Percentiles rank a stretch among this genome's conserved stretches.
Evolutionary conservation across 805 yeast genomes (phyloP).

Genomic region (Sungouiella thailandica): DNA sequence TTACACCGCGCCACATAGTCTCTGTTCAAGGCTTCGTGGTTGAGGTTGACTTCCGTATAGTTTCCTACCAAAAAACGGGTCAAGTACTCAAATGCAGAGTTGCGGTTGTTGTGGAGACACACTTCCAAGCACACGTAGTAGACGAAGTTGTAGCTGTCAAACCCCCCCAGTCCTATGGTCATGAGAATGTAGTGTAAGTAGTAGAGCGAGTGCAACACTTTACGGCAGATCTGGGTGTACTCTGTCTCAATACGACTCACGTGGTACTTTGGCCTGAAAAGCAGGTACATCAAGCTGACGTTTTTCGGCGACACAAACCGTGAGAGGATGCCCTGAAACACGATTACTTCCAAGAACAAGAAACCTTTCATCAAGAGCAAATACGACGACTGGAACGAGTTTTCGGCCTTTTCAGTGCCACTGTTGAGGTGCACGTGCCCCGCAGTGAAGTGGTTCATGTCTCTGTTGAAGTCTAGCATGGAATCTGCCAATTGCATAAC

Average conservation of each 20-base stretch:
- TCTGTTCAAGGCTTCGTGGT: constrained; percentile 21
- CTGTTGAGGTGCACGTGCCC: constrained; percentile 11
- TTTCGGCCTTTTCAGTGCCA: constrained; percentile 7
- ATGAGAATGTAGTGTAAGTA: constrained; percentile 44
- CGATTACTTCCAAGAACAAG: constrained; percentile 44
- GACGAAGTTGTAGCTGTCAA: constrained; percentile 58
- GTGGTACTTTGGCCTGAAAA: constrained; percentile 15
- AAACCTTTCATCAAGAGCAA: constrained; percentile 39
- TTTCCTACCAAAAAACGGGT: constrained; percentile 27
- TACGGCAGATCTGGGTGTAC: constrained; percentile 23
- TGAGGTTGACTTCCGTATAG: constrained; percentile 30
- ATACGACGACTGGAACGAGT: constrained; percentile 16
- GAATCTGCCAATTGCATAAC: constrained; percentile 15
- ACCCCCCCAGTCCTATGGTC: constrained; percentile 60
- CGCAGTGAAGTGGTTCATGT: constrained; percentile 12
- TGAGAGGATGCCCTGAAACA: constrained; percentile 46
- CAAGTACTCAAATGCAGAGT: constrained; percentile 13
- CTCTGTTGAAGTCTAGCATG: constrained; percentile 27
- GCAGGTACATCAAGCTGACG: constrained; percentile 8
- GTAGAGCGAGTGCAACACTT: constrained; percentile 38
- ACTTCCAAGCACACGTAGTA: constrained; percentile 45
- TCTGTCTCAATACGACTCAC: constrained; percentile 16
- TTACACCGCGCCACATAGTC: constrained; percentile 31
- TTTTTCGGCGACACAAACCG: constrained; percentile 25
- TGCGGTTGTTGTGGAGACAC: constrained; percentile 19